Evolutionary conservation across 2,329 filamentous ascomycete species (phyloP).

Genomic region (Ascochyta lentis): DNA sequence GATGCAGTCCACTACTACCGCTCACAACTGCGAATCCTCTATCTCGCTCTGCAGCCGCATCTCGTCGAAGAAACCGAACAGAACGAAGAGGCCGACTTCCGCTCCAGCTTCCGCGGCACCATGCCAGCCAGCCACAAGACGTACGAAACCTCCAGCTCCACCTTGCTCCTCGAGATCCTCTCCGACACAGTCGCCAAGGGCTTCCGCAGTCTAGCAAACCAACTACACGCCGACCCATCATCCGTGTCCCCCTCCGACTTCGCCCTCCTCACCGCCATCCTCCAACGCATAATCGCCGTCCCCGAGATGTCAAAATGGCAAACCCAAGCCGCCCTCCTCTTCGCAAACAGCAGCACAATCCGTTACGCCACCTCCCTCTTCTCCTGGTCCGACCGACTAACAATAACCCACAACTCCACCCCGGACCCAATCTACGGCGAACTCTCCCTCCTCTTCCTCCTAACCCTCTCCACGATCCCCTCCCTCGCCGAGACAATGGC

Average conservation of each 20-base stretch:
- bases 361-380: constrained; percentile 87
- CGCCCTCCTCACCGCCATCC: constrained; percentile 82
- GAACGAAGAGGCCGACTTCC: constrained; percentile 30
- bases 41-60: constrained; percentile 77
- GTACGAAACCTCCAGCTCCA: constrained; percentile 35
- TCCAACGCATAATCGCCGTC: constrained; percentile 82
- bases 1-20: constrained; percentile 77
- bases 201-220: constrained; percentile 79
- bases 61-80: constrained; percentile 46
- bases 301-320: constrained; percentile 74
- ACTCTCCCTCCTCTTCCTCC: constrained; percentile 84
- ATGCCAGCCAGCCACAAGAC: constrained; percentile 53
- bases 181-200: constrained; percentile 80
- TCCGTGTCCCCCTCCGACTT: constrained; percentile 79
- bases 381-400: constrained; percentile 89
- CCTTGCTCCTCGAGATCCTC: constrained; percentile 74
- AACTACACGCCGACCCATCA: constrained; percentile 77
- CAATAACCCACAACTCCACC: constrained; percentile 59
- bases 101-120: constrained; percentile 46
- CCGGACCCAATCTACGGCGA: constrained; percentile 93
- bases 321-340: constrained; percentile 52
- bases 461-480: constrained; percentile 83
- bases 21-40: constrained; percentile 81
- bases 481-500: constrained; percentile 88
- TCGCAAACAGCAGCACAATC: constrained; percentile 70